Percentiles rank a stretch among this genome's conserved stretches.
phyloP scores from a whole-genome alignment of 148 eudicot species.

The Pouteria glomerata region DNA sequence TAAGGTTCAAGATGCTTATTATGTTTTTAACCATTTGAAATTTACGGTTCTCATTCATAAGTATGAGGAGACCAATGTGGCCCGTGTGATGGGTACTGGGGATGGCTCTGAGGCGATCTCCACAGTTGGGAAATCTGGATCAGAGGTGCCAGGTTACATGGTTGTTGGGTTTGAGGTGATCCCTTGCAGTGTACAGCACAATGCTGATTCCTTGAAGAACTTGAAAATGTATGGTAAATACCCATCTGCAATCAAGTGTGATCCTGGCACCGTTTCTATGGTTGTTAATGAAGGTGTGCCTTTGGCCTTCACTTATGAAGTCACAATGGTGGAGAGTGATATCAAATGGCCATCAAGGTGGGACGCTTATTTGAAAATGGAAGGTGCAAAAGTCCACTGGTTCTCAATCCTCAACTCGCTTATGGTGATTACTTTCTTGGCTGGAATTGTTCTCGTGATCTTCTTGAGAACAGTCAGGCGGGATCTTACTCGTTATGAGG shows the following conservation, averaged over 20 bases:
- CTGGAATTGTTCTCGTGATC: constrained; percentile 36
- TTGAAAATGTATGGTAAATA: constrained; percentile 23
- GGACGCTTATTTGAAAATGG: constrained; percentile 32
- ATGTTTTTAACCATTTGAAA: constrained; percentile 32
- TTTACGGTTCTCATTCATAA: constrained; percentile 30
- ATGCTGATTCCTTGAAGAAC: constrained; percentile 14
- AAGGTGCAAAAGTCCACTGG: constrained; percentile 36
- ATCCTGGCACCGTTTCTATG: constrained; percentile 19
- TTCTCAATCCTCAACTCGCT: constrained; percentile 31
- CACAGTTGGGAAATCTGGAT: background rate
- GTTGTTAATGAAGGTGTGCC: constrained; percentile 26
- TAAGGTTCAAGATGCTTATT: constrained; percentile 21
- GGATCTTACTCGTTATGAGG: constrained; percentile 32
- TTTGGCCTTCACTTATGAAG: constrained; percentile 30
- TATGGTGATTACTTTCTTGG: constrained; percentile 35
- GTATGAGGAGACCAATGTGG: constrained; percentile 36
- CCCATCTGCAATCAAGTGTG: constrained; percentile 23
- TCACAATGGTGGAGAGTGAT: constrained; percentile 28
- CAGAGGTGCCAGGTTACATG: constrained; percentile 27
- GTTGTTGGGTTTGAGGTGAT: constrained; percentile 33
- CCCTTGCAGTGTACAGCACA: constrained; percentile 24
- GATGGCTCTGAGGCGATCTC: constrained; percentile 25
- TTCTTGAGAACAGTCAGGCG: constrained; percentile 33
- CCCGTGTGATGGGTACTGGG: constrained; percentile 32
- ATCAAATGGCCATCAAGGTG: constrained; percentile 40